phyloP scores from a whole-genome alignment of 2,329 filamentous ascomycete species.

The Colletotrichum phormii region DNA sequence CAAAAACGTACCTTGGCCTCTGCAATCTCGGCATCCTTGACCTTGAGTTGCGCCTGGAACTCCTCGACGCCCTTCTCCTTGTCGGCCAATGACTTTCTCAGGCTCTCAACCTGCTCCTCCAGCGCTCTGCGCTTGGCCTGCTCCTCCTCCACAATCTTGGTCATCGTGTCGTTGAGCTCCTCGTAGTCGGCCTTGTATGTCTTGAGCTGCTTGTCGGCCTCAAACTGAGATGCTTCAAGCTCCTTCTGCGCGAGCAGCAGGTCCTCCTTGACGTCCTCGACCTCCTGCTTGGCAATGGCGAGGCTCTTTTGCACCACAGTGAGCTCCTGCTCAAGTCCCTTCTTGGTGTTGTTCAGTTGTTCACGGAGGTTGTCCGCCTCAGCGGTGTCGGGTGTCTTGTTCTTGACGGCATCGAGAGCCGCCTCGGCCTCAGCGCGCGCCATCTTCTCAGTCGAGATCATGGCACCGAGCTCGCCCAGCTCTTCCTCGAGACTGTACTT shows the following conservation, averaged over 20 bases:
- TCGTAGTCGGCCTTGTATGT: conserved; percentile 70
- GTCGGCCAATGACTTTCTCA: conserved; percentile 59
- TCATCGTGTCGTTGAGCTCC: conserved; percentile 73
- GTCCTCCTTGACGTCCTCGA: conserved; percentile 51
- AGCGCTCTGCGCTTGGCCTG: conserved; percentile 64
- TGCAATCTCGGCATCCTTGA: conserved; percentile 73
- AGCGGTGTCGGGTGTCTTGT: conserved; percentile 64
- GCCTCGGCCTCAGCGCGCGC: conserved; percentile 69
- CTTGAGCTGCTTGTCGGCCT: conserved; percentile 64
- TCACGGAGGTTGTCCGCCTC: conserved; percentile 64
- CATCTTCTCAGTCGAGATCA: conserved; percentile 70
- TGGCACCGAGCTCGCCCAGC: conserved; percentile 60
- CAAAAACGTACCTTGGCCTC: conserved; percentile 65
- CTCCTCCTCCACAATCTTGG: conserved; percentile 69
- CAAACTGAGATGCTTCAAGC: conserved; percentile 62
- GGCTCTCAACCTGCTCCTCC: conserved; percentile 61
- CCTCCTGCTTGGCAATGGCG: conserved; percentile 51
- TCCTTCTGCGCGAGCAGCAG: conserved; percentile 63
- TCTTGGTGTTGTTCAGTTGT: conserved; percentile 61
- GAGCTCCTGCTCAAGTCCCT: conserved; percentile 58
- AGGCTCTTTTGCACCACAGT: conserved; percentile 46
- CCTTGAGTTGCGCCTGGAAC: conserved; percentile 67
- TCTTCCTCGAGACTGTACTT: conserved; percentile 61
- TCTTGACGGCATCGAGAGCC: conserved; percentile 69
- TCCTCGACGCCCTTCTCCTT: conserved; percentile 61